phyloP scores from a whole-genome alignment of 768 basidiomycete species.

The Candolleomyces eurysporus region DNA sequence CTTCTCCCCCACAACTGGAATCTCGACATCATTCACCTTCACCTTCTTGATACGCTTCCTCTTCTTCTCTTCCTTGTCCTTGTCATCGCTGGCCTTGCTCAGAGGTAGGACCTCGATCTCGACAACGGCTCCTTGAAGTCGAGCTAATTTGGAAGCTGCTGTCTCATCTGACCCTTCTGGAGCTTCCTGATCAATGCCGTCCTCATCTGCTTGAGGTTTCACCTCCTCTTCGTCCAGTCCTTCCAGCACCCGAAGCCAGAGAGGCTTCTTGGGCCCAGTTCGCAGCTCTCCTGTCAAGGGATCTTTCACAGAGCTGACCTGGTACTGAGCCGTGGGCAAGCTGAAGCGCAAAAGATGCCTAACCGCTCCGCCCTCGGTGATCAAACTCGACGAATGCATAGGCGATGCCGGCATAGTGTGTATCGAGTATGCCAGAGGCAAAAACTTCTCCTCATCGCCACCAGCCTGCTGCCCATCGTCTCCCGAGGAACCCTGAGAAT shows the following conservation, averaged over 20 bases:
- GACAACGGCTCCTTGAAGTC: conserved; percentile 39
- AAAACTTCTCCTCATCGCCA: conserved; percentile 21
- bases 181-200: neutral
- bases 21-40: conserved; percentile 45
- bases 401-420: conserved; percentile 82
- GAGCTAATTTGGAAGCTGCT: conserved; percentile 4
- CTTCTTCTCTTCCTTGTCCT: conserved; percentile 18
- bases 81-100: conserved; percentile 14
- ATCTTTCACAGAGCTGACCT: conserved; percentile 72
- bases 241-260: conserved; percentile 68
- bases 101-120: conserved; percentile 54
- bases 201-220: neutral
- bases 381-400: conserved; percentile 67
- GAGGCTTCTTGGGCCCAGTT: conserved; percentile 59
- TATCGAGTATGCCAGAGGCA: conserved; percentile 59
- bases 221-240: conserved; percentile 28
- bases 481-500: neutral
- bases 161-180: neutral
- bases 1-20: conserved; percentile 70
- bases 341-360: conserved; percentile 77
- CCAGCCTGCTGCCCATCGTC: conserved; percentile 16
- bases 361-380: conserved; percentile 45
- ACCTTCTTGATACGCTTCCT: conserved; percentile 34
- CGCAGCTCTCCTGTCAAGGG: conserved; percentile 74
- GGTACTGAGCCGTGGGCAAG: conserved; percentile 81